phyloP scores from a whole-genome alignment of 1,284 basidiomycete species.

The Cystobasidium pallidum region DNA sequence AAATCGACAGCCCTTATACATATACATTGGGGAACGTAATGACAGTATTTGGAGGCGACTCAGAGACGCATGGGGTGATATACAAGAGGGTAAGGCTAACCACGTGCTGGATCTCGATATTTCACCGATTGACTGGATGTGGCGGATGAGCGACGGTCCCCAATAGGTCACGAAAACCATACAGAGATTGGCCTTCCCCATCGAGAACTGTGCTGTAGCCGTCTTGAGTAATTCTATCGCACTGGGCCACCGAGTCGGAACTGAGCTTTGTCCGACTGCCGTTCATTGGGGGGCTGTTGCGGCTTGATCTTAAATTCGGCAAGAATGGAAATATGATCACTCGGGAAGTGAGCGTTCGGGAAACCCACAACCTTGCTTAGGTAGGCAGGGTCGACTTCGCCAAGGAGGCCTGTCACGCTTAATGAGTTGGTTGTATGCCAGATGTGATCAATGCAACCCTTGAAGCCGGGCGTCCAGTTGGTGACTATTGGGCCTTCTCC shows the following conservation, averaged over 20 bases:
- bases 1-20: neutral
- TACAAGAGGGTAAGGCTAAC: neutral
- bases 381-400: conserved; percentile 84
- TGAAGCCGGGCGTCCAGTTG: conserved; percentile 77
- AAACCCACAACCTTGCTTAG: conserved; percentile 91
- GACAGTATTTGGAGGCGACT: neutral
- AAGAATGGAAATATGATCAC: conserved; percentile 59
- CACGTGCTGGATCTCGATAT: too few species aligned
- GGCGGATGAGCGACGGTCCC: too few species aligned
- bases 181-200: too few species aligned
- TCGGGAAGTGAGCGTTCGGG: conserved; percentile 69
- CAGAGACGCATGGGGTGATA: neutral
- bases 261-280: conserved; percentile 19
- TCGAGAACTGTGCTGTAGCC: too few species aligned
- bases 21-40: neutral
- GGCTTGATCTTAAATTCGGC: conserved; percentile 52
- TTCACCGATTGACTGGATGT: too few species aligned
- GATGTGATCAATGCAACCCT: conserved; percentile 81
- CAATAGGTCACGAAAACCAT: too few species aligned
- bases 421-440: conserved; percentile 84
- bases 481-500: conserved; percentile 69
- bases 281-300: conserved; percentile 12
- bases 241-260: conserved; percentile 20
- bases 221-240: conserved; percentile 3
- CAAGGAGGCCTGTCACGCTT: conserved; percentile 81